These are phyloP conservation scores for Viola pubescens DNA, from an alignment of 441 rosid genomes.

Conservation along the genomic window DNA sequence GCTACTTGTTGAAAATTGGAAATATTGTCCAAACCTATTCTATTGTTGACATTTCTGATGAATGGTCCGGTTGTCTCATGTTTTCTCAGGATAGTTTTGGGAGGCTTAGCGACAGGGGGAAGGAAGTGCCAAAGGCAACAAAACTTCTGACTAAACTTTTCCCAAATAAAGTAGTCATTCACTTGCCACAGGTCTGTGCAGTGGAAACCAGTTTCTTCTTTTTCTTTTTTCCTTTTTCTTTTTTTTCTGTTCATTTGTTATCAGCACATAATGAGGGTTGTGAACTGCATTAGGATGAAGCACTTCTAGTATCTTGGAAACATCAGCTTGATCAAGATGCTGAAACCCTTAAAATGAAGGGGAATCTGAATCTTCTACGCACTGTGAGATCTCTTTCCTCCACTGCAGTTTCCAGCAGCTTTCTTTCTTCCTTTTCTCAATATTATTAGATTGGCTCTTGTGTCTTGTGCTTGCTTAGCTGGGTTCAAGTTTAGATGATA, in stretches of 20 bases:
- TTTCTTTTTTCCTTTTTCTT: neutral
- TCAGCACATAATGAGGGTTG: slow-evolving; percentile 12
- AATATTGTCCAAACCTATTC: neutral
- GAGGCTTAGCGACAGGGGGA: slow-evolving; percentile 67
- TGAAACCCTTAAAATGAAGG: slow-evolving; percentile 76
- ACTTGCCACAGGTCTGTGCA: slow-evolving; percentile 62
- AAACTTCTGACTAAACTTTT: slow-evolving; percentile 64
- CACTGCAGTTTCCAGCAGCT: slow-evolving; percentile 4
- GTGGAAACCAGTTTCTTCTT: neutral
- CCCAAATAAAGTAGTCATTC: slow-evolving; percentile 69
- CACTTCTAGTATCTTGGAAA: slow-evolving; percentile 58
- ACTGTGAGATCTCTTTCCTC: slow-evolving; percentile 35
- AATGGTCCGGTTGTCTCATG: slow-evolving; percentile 10
- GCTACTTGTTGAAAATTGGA: no score
- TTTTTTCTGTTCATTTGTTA: neutral
- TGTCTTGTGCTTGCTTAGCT: neutral
- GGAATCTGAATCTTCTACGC: slow-evolving; percentile 53
- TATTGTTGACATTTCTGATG: slow-evolving; percentile 20
- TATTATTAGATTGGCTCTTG: neutral
- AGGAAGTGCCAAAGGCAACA: slow-evolving; percentile 67
- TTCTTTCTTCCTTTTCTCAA: neutral
- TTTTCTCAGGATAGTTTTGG: slow-evolving; percentile 71
- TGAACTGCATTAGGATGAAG: slow-evolving; percentile 46
- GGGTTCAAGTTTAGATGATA: neutral
- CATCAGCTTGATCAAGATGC: slow-evolving; percentile 63